Evolutionary conservation across 1,139 yeast species (phyloP).

Genomic region (Suhomyces maxii): DNA sequence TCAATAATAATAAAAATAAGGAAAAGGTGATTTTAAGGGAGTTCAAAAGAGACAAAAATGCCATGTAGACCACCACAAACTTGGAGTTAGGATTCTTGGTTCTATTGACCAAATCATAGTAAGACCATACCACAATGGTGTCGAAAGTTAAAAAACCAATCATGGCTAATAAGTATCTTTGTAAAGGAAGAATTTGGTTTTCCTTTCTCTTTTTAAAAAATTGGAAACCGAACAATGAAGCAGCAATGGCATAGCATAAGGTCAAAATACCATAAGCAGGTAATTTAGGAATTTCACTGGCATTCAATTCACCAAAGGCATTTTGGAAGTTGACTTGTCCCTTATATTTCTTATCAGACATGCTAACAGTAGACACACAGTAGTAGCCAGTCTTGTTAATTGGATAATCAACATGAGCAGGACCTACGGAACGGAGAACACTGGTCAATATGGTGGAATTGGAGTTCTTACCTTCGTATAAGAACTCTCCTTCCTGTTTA

Average conservation of each 20-base stretch:
- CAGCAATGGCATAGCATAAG: constrained; percentile 75
- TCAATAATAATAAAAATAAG: constrained; percentile 80
- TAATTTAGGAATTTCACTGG: constrained; percentile 86
- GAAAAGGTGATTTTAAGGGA: constrained; percentile 85
- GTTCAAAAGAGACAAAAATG: constrained; percentile 73
- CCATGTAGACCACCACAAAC: constrained; percentile 68
- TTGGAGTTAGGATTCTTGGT: constrained; percentile 50
- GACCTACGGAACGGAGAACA: constrained; percentile 56
- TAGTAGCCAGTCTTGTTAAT: constrained; percentile 83
- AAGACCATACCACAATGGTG: constrained; percentile 87
- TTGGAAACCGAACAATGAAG: constrained; percentile 81
- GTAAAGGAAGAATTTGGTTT: constrained; percentile 85
- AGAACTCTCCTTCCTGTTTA: constrained; percentile 59
- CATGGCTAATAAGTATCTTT: constrained; percentile 84
- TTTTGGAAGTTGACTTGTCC: constrained; percentile 80
- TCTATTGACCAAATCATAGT: constrained; percentile 77
- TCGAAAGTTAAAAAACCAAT: constrained; percentile 81
- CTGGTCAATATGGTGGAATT: constrained; percentile 60
- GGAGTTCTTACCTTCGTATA: constrained; percentile 45
- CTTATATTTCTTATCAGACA: constrained; percentile 45
- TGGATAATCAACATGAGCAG: constrained; percentile 60
- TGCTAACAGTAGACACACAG: constrained; percentile 70
- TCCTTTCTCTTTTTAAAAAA: constrained; percentile 75
- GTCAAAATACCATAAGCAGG: constrained; percentile 88
- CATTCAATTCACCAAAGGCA: constrained; percentile 87